Evolutionary conservation across 768 basidiomycete species (phyloP), one percentile per base, ranked within the genome.

Genomic region (Leccinum broughii): DNA sequence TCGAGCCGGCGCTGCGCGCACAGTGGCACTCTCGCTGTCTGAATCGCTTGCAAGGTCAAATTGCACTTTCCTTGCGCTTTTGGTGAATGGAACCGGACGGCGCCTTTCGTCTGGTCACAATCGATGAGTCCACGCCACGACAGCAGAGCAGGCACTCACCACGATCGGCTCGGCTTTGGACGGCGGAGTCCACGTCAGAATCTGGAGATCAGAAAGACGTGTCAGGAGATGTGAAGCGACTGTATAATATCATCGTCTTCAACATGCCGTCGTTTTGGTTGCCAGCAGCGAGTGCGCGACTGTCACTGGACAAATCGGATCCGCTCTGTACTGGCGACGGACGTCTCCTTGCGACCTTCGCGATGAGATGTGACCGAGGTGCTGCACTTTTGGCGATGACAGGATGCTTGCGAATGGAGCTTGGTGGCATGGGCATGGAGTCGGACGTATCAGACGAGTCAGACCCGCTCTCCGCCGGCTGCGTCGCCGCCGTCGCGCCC

Each of bases 321-420:
- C 17, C 24, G 17, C 9, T 30, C 39, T 62, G 17, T 14, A 4
- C 39, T 22, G 37, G 49, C 14, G 49, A 28, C 24, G 24, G 49
- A 13, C 22, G 11, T 28, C 62, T 70, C 46, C 69, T 66, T 14
- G 67, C 68, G 14, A 62, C 64, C 56, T 61, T 71, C 9, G 41
- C 4, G 39, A n/a, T 8, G 34, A 58, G 32, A 28, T 10, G 53
- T 44, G 34, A 41, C 6, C 44, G 30, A 48, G 51, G 39, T 34
- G 34, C 15, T 11, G 48, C 14, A 37, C 58, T 39, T 30, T 64
- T 65, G 48, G 48, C 24, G 10, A 17, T 46, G 8, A 22, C 44
- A 20, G 44, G 44, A 46, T 46, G 11, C 44, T 13, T 46, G 20
- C 20, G 44, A 46, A 20, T 20, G 20, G 20, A 2, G 4, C 11